Evolutionary conservation across 192 early-diverging fungal species (phyloP).

Genomic region (Funneliformis mosseae): DNA sequence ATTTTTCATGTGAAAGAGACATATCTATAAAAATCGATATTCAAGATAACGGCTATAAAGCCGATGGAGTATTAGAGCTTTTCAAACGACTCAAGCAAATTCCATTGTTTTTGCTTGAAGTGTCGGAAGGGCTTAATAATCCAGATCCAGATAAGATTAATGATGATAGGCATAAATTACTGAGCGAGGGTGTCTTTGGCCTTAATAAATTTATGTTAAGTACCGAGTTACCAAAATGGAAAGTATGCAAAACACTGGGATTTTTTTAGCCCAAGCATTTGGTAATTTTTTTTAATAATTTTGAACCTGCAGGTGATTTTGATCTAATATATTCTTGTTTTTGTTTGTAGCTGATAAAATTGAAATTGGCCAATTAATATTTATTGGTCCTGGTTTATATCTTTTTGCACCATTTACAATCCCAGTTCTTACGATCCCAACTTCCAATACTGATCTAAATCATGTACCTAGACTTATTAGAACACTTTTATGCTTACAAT

Average conservation of each 20-base stretch:
- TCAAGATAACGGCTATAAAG: conserved; percentile 3
- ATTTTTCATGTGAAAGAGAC: conserved; percentile 4
- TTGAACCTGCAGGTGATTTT: conserved; percentile 18
- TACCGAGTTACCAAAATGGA: neutral
- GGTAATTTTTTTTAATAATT: neutral
- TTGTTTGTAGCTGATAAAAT: conserved; percentile 28
- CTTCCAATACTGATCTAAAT: neutral
- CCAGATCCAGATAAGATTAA: neutral
- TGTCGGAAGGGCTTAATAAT: neutral
- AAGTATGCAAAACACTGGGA: neutral
- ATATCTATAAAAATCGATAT: neutral
- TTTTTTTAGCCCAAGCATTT: conserved; percentile 9
- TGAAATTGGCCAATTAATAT: conserved; percentile 17
- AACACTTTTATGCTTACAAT: conserved; percentile 10
- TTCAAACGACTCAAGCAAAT: conserved; percentile 20
- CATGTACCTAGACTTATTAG: conserved; percentile 8
- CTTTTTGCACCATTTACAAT: conserved; percentile 14
- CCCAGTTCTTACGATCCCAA: conserved; percentile 17
- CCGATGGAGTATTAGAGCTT: neutral
- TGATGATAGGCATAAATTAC: neutral
- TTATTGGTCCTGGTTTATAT: conserved; percentile 21
- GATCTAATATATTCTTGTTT: conserved; percentile 22
- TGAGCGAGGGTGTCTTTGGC: neutral
- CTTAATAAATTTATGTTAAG: neutral
- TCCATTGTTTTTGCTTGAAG: neutral